Evolutionary conservation across 495 filamentous ascomycete genomes (phyloP).

Genomic region (Corynascus novoguineensis): DNA sequence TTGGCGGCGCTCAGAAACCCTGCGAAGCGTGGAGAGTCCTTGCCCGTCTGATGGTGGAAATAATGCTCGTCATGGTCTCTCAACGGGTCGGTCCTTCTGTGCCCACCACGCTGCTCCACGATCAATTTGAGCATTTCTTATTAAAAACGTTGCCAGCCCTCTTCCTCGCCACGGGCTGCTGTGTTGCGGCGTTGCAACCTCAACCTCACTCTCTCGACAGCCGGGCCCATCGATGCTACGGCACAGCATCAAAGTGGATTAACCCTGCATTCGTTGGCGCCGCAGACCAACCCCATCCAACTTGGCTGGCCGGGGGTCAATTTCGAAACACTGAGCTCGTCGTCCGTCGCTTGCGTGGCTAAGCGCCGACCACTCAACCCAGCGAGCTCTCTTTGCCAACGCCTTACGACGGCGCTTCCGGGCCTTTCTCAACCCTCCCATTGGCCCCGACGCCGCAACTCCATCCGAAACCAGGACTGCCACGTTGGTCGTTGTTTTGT

Average conservation of each 20-base stretch:
- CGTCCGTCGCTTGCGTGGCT: slow-evolving; percentile 23
- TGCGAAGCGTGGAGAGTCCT: background rate
- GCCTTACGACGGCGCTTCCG: slow-evolving; percentile 35
- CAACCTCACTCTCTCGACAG: background rate
- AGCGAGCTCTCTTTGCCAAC: slow-evolving; percentile 5
- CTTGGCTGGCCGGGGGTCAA: slow-evolving; percentile 1
- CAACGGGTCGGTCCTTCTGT: background rate
- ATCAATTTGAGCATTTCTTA: background rate
- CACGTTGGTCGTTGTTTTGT: slow-evolving; percentile 1
- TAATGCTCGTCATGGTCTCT: slow-evolving; percentile 14
- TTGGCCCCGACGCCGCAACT: slow-evolving; percentile 24
- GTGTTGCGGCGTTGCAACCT: background rate
- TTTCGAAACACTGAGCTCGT: slow-evolving; percentile 24
- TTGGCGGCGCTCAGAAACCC: background rate
- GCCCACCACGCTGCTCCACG: background rate
- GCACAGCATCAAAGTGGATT: slow-evolving; percentile 10
- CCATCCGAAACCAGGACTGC: slow-evolving; percentile 16
- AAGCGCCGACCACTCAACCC: slow-evolving; percentile 34
- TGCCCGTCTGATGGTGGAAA: slow-evolving; percentile 9
- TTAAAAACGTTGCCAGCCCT: background rate
- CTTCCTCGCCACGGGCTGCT: background rate
- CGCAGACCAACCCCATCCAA: background rate
- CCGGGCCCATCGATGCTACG: background rate
- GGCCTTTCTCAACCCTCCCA: slow-evolving; percentile 16
- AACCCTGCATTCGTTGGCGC: slow-evolving; percentile 4